These are phyloP conservation scores for Simplicillium sp. DNA, from an alignment of 2,329 filamentous ascomycete genomes.

Conservation along the genomic window DNA sequence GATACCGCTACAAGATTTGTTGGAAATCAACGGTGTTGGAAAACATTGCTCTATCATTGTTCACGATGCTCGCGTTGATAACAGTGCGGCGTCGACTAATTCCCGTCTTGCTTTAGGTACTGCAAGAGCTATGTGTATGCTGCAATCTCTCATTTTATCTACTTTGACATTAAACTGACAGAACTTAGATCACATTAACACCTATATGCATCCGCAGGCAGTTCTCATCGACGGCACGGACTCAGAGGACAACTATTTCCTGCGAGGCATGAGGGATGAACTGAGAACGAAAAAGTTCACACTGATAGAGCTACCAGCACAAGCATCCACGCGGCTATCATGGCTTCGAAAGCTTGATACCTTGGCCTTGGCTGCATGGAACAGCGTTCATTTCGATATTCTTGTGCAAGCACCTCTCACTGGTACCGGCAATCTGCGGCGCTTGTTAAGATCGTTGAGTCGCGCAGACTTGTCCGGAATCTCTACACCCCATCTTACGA, in stretches of 20 bases:
- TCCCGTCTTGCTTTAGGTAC: conserved; percentile 57
- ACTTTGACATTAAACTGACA: conserved; percentile 10
- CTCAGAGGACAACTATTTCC: conserved; percentile 61
- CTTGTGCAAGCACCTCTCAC: conserved; percentile 65
- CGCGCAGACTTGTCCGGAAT: conserved; percentile 67
- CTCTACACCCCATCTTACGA: conserved; percentile 63
- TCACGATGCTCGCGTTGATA: conserved; percentile 69
- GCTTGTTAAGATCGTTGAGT: conserved; percentile 67
- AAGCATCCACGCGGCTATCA: conserved; percentile 50
- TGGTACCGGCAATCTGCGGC: conserved; percentile 64
- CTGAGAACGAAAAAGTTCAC: conserved; percentile 42
- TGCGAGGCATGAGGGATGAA: conserved; percentile 47
- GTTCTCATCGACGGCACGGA: conserved; percentile 60
- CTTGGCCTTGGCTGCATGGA: conserved; percentile 65
- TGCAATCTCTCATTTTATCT: conserved; percentile 3
- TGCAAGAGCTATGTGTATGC: conserved; percentile 52
- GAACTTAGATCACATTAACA: conserved; percentile 52
- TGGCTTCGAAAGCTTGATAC: conserved; percentile 78
- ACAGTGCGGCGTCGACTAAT: conserved; percentile 58
- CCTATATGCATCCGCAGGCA: conserved; percentile 68
- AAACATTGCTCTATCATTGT: conserved; percentile 56
- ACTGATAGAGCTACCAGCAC: conserved; percentile 64
- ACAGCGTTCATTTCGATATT: conserved; percentile 70
- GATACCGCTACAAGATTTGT: conserved; percentile 58
- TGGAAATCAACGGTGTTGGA: conserved; percentile 71